Evolutionary conservation across 2,329 filamentous ascomycete genomes (phyloP).

Genomic region (Phyllosticta citriasiana): DNA sequence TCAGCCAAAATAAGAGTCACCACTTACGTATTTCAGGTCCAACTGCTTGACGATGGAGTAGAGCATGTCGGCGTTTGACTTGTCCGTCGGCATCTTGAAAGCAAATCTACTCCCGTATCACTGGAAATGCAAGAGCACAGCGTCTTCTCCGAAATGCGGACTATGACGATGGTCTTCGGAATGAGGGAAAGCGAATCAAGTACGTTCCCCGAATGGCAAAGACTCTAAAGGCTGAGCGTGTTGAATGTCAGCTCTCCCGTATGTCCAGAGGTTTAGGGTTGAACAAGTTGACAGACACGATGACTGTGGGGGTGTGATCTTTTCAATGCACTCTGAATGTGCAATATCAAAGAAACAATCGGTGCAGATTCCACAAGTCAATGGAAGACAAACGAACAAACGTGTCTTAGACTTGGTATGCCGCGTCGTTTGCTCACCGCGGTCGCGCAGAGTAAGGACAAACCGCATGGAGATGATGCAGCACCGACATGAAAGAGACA

Average conservation of each 20-base stretch:
- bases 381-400: background rate
- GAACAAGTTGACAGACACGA: background rate
- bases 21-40: slow-evolving; percentile 40
- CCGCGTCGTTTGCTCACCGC: background rate
- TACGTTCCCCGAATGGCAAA: background rate
- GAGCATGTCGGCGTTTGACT: slow-evolving; percentile 41
- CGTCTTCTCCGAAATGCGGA: too few relatives aligned
- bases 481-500: background rate
- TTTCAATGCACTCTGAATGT: background rate
- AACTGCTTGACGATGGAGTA: slow-evolving; percentile 47
- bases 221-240: background rate
- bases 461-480: background rate
- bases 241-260: background rate
- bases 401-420: background rate
- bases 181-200: background rate
- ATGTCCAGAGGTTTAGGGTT: background rate
- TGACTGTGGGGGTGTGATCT: background rate
- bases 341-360: background rate
- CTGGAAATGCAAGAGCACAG: background rate
- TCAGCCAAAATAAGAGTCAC: background rate
- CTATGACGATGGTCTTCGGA: background rate
- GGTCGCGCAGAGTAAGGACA: background rate
- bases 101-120: too few relatives aligned
- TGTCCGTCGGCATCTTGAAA: slow-evolving; percentile 35
- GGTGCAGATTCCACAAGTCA: background rate